These are phyloP conservation scores for Pachysolen tannophilus DNA, from an alignment of 805 yeast genomes.

Conservation along the genomic window DNA sequence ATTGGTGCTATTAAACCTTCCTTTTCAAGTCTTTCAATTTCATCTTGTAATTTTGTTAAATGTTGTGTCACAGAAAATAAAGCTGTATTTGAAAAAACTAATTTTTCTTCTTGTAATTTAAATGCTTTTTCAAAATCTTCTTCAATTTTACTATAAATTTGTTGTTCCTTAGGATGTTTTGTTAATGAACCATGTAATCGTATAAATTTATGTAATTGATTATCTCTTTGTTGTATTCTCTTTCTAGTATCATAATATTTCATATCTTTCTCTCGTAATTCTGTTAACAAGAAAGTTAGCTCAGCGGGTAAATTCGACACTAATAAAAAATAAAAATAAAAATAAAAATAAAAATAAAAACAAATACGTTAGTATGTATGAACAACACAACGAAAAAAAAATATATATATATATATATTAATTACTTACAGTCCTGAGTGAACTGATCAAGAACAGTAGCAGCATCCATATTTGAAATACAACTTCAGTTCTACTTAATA, in stretches of 20 bases:
- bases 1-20: slow-evolving; percentile 72
- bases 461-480: slow-evolving; percentile 74
- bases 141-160: slow-evolving; percentile 53
- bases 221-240: slow-evolving; percentile 63
- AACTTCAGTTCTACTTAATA: no score
- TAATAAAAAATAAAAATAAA: no score
- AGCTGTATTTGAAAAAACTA: slow-evolving; percentile 75
- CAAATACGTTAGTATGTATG: background rate
- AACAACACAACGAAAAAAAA: background rate
- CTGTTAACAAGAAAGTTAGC: slow-evolving; percentile 70
- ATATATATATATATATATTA: no score
- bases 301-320: slow-evolving; percentile 84
- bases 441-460: slow-evolving; percentile 75
- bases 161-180: slow-evolving; percentile 75
- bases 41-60: slow-evolving; percentile 62
- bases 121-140: slow-evolving; percentile 57
- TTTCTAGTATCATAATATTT: slow-evolving; percentile 58
- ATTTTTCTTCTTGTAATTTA: slow-evolving; percentile 68
- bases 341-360: no score
- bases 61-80: slow-evolving; percentile 72
- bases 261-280: slow-evolving; percentile 62
- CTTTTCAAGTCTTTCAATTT: slow-evolving; percentile 63
- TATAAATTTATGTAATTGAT: slow-evolving; percentile 75
- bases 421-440: slow-evolving; percentile 28
- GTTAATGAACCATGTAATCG: slow-evolving; percentile 75